Base-by-base conservation (phyloP, 129 eudicot species). In the Flaveria sonorensis region DNA sequence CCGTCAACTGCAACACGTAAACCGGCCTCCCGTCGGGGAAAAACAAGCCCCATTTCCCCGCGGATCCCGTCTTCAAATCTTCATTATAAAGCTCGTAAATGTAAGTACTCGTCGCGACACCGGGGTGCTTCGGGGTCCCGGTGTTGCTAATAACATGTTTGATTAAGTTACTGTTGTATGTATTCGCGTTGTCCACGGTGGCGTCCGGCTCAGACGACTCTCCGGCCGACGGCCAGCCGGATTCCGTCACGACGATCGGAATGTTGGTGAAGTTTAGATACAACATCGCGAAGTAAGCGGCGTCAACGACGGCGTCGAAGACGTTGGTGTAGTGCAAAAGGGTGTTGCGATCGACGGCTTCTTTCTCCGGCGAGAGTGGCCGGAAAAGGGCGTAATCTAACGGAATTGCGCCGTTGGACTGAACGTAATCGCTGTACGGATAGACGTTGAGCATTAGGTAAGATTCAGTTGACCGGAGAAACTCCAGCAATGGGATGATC, bases 1-100 rank as follows among this genome's bases (percentile, higher is more conserved):
- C 97, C 23, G 86, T 89, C 85, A 92, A 64, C 32, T 79, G 85
- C 15, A 92, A 75, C 55, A 69, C 77, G 53, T 92, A 92, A 73
- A 86, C 80, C 5, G 97, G 97, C 46, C 86, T 86, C 43, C 97
- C 97, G 56, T 86, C 74, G 3, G 82, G 70, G 55, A 86, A 76
- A 76, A 92, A 92, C 40, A 92, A 92, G 71, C 97, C 97, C 97
- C 97, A 92, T 30, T 92, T 92, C 79, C 81, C 87, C 84, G 87
- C 96, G 0, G 97, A 89, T 47, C 96, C 97, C n/a, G 89, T 59
- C 16, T 83, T 86, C 39, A 78, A 77, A 79, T 92, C 97, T 69
- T 92, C 97, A 45, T 92, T 92, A 71, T 92, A 92, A 16, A 92
- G 90, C 78, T 92, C 97, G 72, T 92, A 92, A 48, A 92, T 89